phyloP scores from a whole-genome alignment of 176 grass and related monocot species.

The Avena sativa region DNA sequence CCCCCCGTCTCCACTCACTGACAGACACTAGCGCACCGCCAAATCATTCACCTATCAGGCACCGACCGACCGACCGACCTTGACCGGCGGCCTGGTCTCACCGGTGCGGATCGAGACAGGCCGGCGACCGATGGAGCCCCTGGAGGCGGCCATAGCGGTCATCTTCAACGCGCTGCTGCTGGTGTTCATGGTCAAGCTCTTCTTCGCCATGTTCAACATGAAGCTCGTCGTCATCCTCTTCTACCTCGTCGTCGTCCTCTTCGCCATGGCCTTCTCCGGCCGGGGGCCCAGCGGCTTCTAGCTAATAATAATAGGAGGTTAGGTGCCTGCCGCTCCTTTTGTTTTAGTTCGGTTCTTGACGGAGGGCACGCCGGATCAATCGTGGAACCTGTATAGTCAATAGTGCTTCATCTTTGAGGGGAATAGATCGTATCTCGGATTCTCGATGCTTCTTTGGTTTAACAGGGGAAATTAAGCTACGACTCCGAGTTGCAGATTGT shows the following conservation, averaged over 20 bases:
- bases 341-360: neutral
- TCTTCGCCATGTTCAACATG: slow-evolving; percentile 74
- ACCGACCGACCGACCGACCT: neutral
- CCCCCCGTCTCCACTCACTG: slow-evolving; percentile 8
- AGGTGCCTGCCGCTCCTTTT: slow-evolving; percentile 1
- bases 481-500: neutral
- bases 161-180: slow-evolving; percentile 71
- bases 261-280: slow-evolving; percentile 68
- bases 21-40: neutral
- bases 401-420: slow-evolving; percentile 25
- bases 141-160: slow-evolving; percentile 64
- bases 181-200: slow-evolving; percentile 80
- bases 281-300: slow-evolving; percentile 49
- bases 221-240: slow-evolving; percentile 75
- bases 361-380: neutral
- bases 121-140: slow-evolving; percentile 50
- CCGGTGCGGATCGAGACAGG: neutral
- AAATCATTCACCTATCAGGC: slow-evolving; percentile 8
- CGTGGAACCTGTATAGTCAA: neutral
- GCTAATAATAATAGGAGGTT: slow-evolving; percentile 35
- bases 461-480: neutral
- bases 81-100: neutral
- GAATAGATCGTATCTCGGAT: slow-evolving; percentile 4
- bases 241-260: slow-evolving; percentile 66
- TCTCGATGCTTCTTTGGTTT: slow-evolving; percentile 33